Evolutionary conservation across 2,329 filamentous ascomycete genomes (phyloP), one percentile per base, ranked within the genome.

Genomic region (Monosporascus sp.): DNA sequence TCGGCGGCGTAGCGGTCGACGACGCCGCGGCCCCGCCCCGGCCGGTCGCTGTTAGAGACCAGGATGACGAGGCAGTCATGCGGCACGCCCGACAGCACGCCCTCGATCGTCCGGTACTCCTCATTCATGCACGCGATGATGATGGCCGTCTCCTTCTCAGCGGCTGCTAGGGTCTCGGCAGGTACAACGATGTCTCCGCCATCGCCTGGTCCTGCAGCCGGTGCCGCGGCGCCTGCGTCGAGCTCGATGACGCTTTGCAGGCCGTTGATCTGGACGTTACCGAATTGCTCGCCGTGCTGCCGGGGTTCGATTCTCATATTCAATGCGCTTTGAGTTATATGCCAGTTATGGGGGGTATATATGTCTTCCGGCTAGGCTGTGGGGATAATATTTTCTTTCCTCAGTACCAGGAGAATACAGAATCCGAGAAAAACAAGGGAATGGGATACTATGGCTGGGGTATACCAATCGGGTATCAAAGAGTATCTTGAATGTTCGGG

Each of bases 51-150:
- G 54, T 67, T 68, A 6, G 66, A 69, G 26, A 67, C 66, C 5
- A 68, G 46, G n/a, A 69, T 59, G 49, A 67, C 57, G 7, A 66
- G 56, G 53, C 67, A 68, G 37, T 52, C 49, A 18, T 60, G 50
- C 0, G 67, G 67, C 17, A 70, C 67, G 7, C 63, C 65, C 2
- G 58, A 55, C 37, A 69, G 54, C 8, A 70, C 67, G 24, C 58
- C 59, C 24, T 58, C 31, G 46, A 70, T 64, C 26, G 59, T 60
- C 8, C 54, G 26, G 11, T 59, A 50, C 2, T 57, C 44, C 51
- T 70, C 68, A 53, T 69, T 57, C 53, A 65, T 70, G 59, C 66
- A 69, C 4, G 67, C 65, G 0, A 70, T 63, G 2, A 70, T 61
- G 28, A 70, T 65, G 51, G 55, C 61, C 58, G 62, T 68, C 38